Conservation (phyloP, 148 eudicot species). For the Silene latifolia region DNA sequence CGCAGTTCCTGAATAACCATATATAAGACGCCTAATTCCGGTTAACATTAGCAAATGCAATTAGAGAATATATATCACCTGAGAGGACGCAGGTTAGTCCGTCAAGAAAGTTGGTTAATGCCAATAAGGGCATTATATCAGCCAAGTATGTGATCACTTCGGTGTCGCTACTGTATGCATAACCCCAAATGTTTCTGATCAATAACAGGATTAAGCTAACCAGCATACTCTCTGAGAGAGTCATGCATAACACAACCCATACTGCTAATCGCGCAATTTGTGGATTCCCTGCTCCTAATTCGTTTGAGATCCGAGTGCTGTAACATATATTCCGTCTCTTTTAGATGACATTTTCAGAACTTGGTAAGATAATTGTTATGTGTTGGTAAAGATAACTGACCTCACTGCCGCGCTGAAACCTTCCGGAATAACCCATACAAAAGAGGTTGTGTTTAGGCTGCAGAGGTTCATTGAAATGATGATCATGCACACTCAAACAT, state of each 20-base stretch:
- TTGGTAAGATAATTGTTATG: neutral
- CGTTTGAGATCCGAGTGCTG: constrained; percentile 40
- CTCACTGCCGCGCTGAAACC: constrained; percentile 83
- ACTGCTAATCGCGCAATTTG: constrained; percentile 32
- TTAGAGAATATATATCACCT: constrained; percentile 16
- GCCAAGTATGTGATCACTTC: constrained; percentile 37
- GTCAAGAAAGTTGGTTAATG: constrained; percentile 30
- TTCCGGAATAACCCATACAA: constrained; percentile 73
- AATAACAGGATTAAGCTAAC: constrained; percentile 29
- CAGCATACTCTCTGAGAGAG: constrained; percentile 24
- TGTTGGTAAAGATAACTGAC: constrained; percentile 31
- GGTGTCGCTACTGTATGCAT: constrained; percentile 33
- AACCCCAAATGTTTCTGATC: constrained; percentile 33
- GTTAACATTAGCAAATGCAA: neutral
- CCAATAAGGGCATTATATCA: constrained; percentile 35
- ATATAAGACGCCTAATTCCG: no score
- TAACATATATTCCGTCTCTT: neutral
- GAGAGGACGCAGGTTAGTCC: constrained; percentile 39
- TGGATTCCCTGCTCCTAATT: constrained; percentile 39
- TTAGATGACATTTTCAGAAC: constrained; percentile 1
- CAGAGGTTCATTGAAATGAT: neutral
- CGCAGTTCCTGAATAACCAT: constrained; percentile 38
- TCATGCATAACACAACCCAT: constrained; percentile 27
- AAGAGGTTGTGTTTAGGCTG: constrained; percentile 70
- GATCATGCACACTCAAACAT: no score